phyloP scores from a whole-genome alignment of 371 early-diverging fungal species.

The Mucor sp. region DNA sequence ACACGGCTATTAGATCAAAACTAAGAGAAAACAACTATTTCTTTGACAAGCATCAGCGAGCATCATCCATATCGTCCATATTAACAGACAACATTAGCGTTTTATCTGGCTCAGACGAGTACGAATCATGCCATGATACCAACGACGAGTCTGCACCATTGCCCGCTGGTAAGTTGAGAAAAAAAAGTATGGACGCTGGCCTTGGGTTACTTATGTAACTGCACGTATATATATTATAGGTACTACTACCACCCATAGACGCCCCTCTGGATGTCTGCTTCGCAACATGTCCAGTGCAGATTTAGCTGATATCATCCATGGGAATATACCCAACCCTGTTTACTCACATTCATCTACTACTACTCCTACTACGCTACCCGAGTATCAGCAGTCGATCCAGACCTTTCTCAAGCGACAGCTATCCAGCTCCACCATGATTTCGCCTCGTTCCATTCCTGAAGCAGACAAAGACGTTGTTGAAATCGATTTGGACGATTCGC shows the following conservation, averaged over 20 bases:
- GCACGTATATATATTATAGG: too few relatives aligned
- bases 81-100: conserved; percentile 12
- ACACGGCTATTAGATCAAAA: conserved; percentile 4
- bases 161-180: not conserved
- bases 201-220: too few relatives aligned
- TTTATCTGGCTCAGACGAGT: conserved; percentile 3
- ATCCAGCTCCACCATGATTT: conserved; percentile 4
- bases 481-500: conserved; percentile 29
- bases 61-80: conserved; percentile 10
- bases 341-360: not conserved
- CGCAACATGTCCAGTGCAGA: conserved; percentile 24
- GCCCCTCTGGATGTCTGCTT: conserved; percentile 4
- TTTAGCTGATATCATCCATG: conserved; percentile 12
- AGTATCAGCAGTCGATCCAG: conserved; percentile 19
- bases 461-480: conserved; percentile 35
- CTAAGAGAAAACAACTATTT: conserved; percentile 8
- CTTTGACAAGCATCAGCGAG: not conserved
- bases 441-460: conserved; percentile 15
- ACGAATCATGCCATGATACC: conserved; percentile 8
- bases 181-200: too few relatives aligned
- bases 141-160: not conserved
- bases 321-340: not conserved
- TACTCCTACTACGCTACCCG: too few relatives aligned
- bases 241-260: conserved; percentile 8
- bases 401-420: conserved; percentile 14